Percentiles rank a stretch among this genome's conserved stretches.
phyloP scores from a whole-genome alignment of 2,329 filamentous ascomycete genomes.

The Penicillium decumbens region DNA sequence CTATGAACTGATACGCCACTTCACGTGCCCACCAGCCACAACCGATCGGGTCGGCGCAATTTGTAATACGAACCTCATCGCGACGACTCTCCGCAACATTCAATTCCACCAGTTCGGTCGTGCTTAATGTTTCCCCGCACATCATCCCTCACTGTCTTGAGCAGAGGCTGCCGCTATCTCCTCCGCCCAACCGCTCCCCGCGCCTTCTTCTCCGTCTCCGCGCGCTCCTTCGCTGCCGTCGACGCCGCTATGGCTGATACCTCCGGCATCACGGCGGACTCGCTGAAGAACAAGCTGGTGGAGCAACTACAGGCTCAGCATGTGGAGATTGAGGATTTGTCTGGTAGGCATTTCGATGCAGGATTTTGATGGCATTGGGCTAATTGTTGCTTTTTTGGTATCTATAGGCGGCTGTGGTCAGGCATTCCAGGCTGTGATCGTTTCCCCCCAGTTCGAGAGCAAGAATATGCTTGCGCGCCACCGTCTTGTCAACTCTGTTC shows the following conservation, averaged over 20 bases:
- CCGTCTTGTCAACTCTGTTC: slow-evolving; percentile 73
- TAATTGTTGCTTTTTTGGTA: background rate
- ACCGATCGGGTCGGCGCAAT: slow-evolving; percentile 16
- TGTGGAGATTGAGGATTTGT: slow-evolving; percentile 88
- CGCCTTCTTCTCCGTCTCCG: slow-evolving; percentile 33
- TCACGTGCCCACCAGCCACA: slow-evolving; percentile 25
- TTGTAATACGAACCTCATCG: slow-evolving; percentile 18
- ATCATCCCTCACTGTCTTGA: slow-evolving; percentile 23
- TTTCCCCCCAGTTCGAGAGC: slow-evolving; percentile 64
- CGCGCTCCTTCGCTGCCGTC: slow-evolving; percentile 31
- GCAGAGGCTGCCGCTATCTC: slow-evolving; percentile 37
- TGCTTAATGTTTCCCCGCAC: slow-evolving; percentile 39
- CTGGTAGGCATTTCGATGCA: slow-evolving; percentile 56
- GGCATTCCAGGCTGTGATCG: slow-evolving; percentile 65
- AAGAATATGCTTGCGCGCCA: slow-evolving; percentile 78
- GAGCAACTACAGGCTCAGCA: slow-evolving; percentile 68
- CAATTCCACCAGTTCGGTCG: background rate
- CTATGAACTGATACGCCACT: slow-evolving; percentile 4
- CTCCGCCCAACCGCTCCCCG: slow-evolving; percentile 28
- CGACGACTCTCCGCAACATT: background rate
- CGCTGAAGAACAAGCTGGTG: slow-evolving; percentile 63
- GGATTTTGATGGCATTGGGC: background rate
- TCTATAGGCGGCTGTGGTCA: slow-evolving; percentile 63
- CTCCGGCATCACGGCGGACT: slow-evolving; percentile 66
- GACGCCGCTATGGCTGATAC: slow-evolving; percentile 45